Evolutionary conservation across 129 eudicot species (phyloP), one percentile per base, ranked within the genome.

Genomic region (Pseudognaphalium luteoalbum): DNA sequence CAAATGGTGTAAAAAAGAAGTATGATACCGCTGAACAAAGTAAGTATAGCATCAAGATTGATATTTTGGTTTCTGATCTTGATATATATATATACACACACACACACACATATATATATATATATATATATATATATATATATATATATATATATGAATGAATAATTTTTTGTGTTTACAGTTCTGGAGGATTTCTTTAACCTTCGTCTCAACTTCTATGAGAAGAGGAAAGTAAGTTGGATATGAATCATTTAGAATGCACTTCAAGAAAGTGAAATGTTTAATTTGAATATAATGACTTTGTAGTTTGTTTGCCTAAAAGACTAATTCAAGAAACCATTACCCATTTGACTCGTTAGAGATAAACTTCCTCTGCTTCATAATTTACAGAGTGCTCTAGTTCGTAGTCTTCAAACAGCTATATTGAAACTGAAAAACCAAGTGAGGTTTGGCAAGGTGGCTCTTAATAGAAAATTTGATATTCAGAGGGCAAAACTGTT

Each of bases 1-100:
- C 90, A 5, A 82, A 85, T 20, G 96, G 96, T 30, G 84, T 83
- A 11, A 90, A 90, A 41, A 90, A 88, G 89, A 90, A 86, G 81
- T 93, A 93, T 75, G 96, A 90, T 30, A 74, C 79, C 52, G 89
- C 98, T 68, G 98, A 92, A 81, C 90, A 92, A 79, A 90, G 97
- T 90, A 88, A 7, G 95, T 44, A 6, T 30, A 28, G 7, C 4
- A 52, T 6, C n/a, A 25, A 6, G 37, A 17, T 25, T 21, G 29
- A 20, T 63, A 2, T 6, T 12, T n/a, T 32, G 15, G 30, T 72
- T n/a, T 42, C 8, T 44, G 4, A 16, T 72, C n/a, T n/a, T n/a
- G n/a, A n/a, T n/a, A n/a, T n/a, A n/a, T n/a, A n/a, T n/a, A n/a
- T n/a, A n/a, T n/a, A n/a, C n/a, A n/a, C n/a, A n/a, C n/a, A n/a